Conservation (phyloP, 169 alveolate genomes). For the Cryptosporidium meleagridis region DNA sequence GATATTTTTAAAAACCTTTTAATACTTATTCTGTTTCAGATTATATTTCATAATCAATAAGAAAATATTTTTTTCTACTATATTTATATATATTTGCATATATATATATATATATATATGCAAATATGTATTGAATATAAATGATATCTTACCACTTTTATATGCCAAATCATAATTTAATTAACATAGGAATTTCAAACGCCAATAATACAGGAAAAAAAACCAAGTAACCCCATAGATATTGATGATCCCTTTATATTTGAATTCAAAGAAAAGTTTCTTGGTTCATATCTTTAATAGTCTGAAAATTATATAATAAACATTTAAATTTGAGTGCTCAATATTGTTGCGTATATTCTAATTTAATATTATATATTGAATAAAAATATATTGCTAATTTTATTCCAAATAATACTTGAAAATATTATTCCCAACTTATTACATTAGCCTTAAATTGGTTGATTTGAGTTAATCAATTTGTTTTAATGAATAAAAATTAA, state of each 20-base stretch:
- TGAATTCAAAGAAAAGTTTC: too few species aligned
- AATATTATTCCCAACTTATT: not conserved
- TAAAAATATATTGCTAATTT: too few species aligned
- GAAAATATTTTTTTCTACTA: not conserved
- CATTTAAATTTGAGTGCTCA: not conserved
- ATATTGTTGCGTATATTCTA: not conserved
- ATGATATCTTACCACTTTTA: not conserved
- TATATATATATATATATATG: too few species aligned
- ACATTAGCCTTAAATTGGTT: not conserved
- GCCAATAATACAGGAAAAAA: not conserved
- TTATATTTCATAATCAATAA: not conserved
- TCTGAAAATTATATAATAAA: too few species aligned
- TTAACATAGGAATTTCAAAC: not conserved
- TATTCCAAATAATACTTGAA: not conserved
- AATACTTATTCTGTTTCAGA: not conserved
- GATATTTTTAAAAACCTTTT: not conserved
- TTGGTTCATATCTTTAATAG: not conserved
- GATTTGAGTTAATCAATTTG: not conserved
- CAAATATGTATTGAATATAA: not conserved
- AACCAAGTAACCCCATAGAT: not conserved
- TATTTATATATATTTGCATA: too few species aligned
- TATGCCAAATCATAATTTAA: not conserved
- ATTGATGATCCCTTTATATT: not conserved
- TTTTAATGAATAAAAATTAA: not conserved
- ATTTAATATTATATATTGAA: too few species aligned